These are phyloP conservation scores for Pouteria glomerata DNA, from an alignment of 148 eudicot species.

Conservation along the genomic window DNA sequence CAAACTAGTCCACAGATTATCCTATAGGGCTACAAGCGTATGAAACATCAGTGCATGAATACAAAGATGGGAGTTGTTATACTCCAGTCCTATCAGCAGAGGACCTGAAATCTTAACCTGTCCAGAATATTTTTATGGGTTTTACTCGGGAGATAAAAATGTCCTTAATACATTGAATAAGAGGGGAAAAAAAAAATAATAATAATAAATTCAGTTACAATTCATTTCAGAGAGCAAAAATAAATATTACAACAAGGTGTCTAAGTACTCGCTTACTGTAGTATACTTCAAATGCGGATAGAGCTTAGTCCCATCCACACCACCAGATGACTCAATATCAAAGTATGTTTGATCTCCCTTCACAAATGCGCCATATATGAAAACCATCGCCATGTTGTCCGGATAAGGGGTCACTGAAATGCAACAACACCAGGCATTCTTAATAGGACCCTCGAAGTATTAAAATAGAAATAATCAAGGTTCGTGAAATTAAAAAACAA, in stretches of 20 bases:
- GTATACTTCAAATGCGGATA: constrained; percentile 61
- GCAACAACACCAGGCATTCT: background rate
- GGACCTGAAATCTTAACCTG: too few species aligned
- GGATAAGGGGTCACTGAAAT: constrained; percentile 73
- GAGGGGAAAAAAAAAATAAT: background rate
- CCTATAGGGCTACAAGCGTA: too few species aligned
- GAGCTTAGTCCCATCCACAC: constrained; percentile 65
- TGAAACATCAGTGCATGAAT: too few species aligned
- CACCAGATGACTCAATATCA: constrained; percentile 50
- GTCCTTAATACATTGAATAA: too few species aligned
- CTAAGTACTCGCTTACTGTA: constrained; percentile 51
- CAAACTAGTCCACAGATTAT: too few species aligned
- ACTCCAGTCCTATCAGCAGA: too few species aligned
- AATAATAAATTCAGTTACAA: too few species aligned
- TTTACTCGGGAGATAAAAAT: too few species aligned
- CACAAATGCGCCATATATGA: constrained; percentile 66
- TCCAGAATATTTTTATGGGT: too few species aligned
- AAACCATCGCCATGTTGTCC: constrained; percentile 45
- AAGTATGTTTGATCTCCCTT: constrained; percentile 83
- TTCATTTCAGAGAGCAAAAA: background rate
- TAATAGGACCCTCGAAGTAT: background rate
- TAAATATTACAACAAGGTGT: constrained; percentile 29
- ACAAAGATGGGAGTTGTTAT: too few species aligned
- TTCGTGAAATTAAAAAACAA: too few species aligned
- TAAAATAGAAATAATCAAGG: background rate